These are phyloP conservation scores for Oryza punctata DNA, from an alignment of 176 grass and related monocot genomes.

Conservation along the genomic window DNA sequence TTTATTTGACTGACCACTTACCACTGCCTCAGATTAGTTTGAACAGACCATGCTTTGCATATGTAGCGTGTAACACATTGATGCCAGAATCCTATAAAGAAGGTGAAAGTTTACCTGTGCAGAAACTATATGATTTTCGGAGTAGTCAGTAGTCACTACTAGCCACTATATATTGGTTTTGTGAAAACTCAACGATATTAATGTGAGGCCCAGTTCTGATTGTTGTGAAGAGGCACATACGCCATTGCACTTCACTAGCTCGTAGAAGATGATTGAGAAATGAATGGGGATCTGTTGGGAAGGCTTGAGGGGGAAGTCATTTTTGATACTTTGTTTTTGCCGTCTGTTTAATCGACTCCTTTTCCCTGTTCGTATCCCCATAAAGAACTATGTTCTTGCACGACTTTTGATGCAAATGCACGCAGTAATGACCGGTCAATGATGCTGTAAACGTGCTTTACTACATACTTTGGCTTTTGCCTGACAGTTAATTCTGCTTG, in stretches of 20 bases:
- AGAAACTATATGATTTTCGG: conserved; percentile 18
- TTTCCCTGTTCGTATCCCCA: conserved; percentile 54
- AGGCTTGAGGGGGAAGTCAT: conserved; percentile 51
- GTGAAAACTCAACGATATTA: neutral
- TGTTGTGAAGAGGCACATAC: neutral
- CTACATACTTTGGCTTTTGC: conserved; percentile 54
- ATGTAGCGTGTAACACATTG: conserved; percentile 9
- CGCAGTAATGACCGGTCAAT: conserved; percentile 76
- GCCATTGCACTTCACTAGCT: neutral
- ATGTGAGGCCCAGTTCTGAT: neutral
- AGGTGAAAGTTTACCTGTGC: conserved; percentile 16
- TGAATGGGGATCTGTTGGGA: conserved; percentile 48
- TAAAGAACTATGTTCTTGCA: conserved; percentile 63
- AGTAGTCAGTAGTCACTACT: neutral
- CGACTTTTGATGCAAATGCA: conserved; percentile 88
- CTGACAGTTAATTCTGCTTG: conserved; percentile 32
- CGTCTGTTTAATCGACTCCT: conserved; percentile 34
- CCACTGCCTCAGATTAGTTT: conserved; percentile 55
- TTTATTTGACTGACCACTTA: conserved; percentile 76
- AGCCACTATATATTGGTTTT: neutral
- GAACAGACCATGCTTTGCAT: conserved; percentile 42
- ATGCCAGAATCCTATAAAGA: conserved; percentile 43
- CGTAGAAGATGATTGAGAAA: conserved; percentile 34
- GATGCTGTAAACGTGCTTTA: conserved; percentile 62
- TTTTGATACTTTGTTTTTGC: conserved; percentile 35